Conservation (phyloP, 331 rosid genomes). For the Dryas integrifolia region DNA sequence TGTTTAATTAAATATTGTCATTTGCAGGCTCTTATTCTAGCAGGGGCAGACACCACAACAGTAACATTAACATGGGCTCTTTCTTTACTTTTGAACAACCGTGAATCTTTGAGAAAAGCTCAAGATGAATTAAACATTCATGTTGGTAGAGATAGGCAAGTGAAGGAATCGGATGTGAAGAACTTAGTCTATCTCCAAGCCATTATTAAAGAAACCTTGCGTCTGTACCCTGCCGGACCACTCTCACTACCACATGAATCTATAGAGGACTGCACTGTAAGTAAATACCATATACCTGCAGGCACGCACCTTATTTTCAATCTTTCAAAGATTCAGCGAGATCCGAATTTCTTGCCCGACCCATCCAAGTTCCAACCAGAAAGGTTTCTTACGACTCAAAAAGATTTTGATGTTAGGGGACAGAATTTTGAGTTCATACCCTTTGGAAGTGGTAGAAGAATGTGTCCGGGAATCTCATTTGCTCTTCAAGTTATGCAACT, state of each 20-base stretch:
- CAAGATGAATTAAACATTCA: slow-evolving; percentile 30
- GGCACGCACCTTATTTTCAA: slow-evolving; percentile 34
- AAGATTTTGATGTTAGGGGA: slow-evolving; percentile 35
- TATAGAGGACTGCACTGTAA: slow-evolving; percentile 26
- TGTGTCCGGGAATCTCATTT: slow-evolving; percentile 21
- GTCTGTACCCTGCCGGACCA: slow-evolving; percentile 34
- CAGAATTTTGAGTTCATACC: slow-evolving; percentile 33
- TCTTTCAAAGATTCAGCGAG: slow-evolving; percentile 31
- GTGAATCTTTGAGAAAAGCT: slow-evolving; percentile 11
- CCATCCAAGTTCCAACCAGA: slow-evolving; percentile 40
- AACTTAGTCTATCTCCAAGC: slow-evolving; percentile 30
- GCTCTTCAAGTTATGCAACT: slow-evolving; percentile 28
- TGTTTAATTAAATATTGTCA: neutral
- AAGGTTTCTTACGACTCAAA: slow-evolving; percentile 30
- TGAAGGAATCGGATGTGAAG: slow-evolving; percentile 26
- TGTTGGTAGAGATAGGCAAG: slow-evolving; percentile 27
- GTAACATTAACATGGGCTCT: slow-evolving; percentile 32
- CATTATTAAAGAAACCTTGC: slow-evolving; percentile 28
- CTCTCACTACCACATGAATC: slow-evolving; percentile 23
- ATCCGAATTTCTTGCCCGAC: slow-evolving; percentile 35
- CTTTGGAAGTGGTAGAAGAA: slow-evolving; percentile 50
- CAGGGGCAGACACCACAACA: slow-evolving; percentile 10
- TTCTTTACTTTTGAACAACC: slow-evolving; percentile 31
- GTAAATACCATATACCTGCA: slow-evolving; percentile 14
- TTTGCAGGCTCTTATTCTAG: slow-evolving; percentile 16